Percentiles rank a stretch among this genome's conserved stretches.
Evolutionary conservation across 495 filamentous ascomycete species (phyloP).

Genomic region (Melanomma pulvis-pyrius): DNA sequence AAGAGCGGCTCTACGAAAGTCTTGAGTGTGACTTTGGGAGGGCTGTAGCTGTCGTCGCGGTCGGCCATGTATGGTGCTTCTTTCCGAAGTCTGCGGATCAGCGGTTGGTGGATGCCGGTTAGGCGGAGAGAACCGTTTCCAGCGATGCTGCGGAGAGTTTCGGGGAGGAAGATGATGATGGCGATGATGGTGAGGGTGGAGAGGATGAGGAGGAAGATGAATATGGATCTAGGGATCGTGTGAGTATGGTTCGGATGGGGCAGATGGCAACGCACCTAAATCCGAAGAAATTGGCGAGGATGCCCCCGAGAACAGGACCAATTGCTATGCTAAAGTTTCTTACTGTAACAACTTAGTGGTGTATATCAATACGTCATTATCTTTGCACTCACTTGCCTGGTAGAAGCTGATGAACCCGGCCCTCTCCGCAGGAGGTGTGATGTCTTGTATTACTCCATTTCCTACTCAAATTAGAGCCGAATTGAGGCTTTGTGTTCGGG

Average conservation of each 20-base stretch:
- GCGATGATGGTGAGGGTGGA: background rate
- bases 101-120: constrained; percentile 13
- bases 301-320: constrained; percentile 21
- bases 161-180: constrained; percentile 25
- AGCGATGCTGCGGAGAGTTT: constrained; percentile 27
- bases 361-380: background rate
- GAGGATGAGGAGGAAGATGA: constrained; percentile 16
- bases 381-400: constrained; percentile 15
- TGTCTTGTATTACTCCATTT: constrained; percentile 20
- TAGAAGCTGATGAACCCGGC: constrained; percentile 21
- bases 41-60: constrained; percentile 11
- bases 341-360: background rate
- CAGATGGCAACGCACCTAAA: background rate
- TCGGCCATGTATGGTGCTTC: constrained; percentile 9
- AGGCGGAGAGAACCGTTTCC: constrained; percentile 27
- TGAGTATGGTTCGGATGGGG: background rate
- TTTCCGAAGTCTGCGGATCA: constrained; percentile 1
- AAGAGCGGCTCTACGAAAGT: constrained; percentile 41
- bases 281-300: constrained; percentile 14
- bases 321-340: constrained; percentile 21
- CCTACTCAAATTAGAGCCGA: background rate
- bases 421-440: constrained; percentile 19
- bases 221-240: constrained; percentile 13
- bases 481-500: background rate
- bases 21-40: background rate